These are phyloP conservation scores for Vicia faba DNA, from an alignment of 306 rosid species.

Conservation along the genomic window DNA sequence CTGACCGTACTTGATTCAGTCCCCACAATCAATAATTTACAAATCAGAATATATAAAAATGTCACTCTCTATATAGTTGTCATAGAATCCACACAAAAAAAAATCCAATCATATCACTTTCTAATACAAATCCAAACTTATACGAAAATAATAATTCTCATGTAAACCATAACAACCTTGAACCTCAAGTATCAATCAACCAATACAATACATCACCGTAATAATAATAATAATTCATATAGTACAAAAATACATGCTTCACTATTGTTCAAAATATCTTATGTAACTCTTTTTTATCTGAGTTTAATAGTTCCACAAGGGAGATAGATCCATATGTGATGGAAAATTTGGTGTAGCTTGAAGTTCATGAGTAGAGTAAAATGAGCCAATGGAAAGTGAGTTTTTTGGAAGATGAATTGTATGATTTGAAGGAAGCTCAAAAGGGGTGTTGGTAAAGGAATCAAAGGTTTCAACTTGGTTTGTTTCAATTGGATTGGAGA, in stretches of 20 bases:
- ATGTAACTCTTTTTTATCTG: not conserved
- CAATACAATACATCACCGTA: conserved; percentile 4
- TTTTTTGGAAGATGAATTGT: conserved; percentile 35
- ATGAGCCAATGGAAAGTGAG: conserved; percentile 4
- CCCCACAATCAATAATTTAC: conserved; percentile 42
- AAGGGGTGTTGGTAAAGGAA: conserved; percentile 46
- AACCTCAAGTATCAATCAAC: conserved; percentile 21
- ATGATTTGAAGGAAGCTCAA: conserved; percentile 40
- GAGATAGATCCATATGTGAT: conserved; percentile 45
- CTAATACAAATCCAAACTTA: conserved; percentile 18
- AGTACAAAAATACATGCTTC: conserved; percentile 45
- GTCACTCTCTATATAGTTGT: conserved; percentile 35
- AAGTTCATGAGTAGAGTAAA: conserved; percentile 38
- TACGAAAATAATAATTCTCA: conserved; percentile 25
- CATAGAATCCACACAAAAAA: conserved; percentile 43
- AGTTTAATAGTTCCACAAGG: conserved; percentile 58
- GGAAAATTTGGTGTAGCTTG: conserved; percentile 36
- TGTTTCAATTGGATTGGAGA: conserved; percentile 76
- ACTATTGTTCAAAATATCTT: conserved; percentile 6
- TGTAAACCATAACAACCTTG: conserved; percentile 11
- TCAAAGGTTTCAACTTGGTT: conserved; percentile 50
- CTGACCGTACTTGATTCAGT: conserved; percentile 26
- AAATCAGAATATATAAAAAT: conserved; percentile 34
- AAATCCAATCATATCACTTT: conserved; percentile 45
- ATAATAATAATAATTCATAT: conserved; percentile 40